A percentile compares a stretch with the other conserved stretches of the same genome.
Conservation (phyloP, 495 filamentous ascomycete species). For the Xylaria flabelliformis region DNA sequence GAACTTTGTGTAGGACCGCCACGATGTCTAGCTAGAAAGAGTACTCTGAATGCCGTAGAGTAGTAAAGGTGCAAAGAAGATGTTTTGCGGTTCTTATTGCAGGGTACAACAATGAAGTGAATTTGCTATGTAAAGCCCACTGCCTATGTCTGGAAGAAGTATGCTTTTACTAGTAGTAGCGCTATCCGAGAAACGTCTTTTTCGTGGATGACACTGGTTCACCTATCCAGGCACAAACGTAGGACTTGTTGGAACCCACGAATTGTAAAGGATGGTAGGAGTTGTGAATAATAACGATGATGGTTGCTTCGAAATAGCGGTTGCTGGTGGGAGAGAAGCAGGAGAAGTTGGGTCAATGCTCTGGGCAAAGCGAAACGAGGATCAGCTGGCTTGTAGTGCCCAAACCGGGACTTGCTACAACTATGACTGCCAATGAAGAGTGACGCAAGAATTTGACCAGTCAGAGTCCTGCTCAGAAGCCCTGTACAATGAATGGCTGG, state of each 20-base stretch:
- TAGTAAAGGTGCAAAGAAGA: not conserved
- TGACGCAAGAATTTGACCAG: constrained; percentile 49
- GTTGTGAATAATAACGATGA: constrained; percentile 16
- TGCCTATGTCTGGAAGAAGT: constrained; percentile 1
- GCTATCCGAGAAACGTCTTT: not conserved
- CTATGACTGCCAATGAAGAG: constrained; percentile 46
- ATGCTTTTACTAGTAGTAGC: not conserved
- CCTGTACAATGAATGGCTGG: constrained; percentile 51
- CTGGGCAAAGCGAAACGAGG: constrained; percentile 37
- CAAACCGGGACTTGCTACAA: constrained; percentile 38
- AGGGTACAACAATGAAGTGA: not conserved
- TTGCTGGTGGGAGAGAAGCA: constrained; percentile 20
- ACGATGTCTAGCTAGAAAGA: constrained; percentile 12
- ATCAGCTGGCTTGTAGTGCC: constrained; percentile 39
- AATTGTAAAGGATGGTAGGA: constrained; percentile 5
- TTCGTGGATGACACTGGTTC: constrained; percentile 4
- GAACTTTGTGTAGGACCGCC: constrained; percentile 26
- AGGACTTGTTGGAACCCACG: not conserved
- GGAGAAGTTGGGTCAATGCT: constrained; percentile 33
- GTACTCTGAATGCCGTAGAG: not conserved
- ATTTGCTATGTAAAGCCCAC: constrained; percentile 7
- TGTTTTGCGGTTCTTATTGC: constrained; percentile 6
- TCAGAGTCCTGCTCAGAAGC: constrained; percentile 44
- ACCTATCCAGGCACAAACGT: constrained; percentile 4
- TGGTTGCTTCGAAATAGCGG: constrained; percentile 12